Percentiles rank a stretch among this genome's conserved stretches.
Conservation (phyloP, 202 grass and related monocot genomes). For the Carex sylvatica region DNA sequence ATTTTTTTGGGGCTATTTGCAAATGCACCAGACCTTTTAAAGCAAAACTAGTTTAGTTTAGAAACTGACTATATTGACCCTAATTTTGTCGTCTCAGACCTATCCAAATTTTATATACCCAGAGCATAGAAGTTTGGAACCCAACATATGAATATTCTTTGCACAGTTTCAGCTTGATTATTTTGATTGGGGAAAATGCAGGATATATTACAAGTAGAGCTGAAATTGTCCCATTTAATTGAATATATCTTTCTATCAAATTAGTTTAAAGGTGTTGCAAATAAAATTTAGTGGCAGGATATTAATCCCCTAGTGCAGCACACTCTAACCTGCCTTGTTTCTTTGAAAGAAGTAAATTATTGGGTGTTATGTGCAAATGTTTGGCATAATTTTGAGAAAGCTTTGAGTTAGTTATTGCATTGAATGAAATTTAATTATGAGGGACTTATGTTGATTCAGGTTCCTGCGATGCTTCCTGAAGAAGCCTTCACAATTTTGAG, state of each 20-base stretch:
- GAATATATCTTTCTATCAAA: background rate
- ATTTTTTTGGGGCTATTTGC: background rate
- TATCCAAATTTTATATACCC: background rate
- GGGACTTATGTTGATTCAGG: constrained; percentile 36
- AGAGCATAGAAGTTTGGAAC: background rate
- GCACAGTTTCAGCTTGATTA: background rate
- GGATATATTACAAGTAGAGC: background rate
- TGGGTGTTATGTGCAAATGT: background rate
- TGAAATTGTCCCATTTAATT: background rate
- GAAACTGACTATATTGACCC: background rate
- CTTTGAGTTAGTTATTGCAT: background rate
- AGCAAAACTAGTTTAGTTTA: background rate
- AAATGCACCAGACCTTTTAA: background rate
- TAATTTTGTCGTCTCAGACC: background rate
- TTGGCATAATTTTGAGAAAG: background rate
- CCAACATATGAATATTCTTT: background rate
- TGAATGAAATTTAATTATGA: background rate
- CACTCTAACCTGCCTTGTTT: background rate
- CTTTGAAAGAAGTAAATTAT: background rate
- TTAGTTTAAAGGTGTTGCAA: background rate
- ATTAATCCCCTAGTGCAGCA: background rate
- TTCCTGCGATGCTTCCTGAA: constrained; percentile 85
- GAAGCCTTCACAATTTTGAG: constrained; percentile 79
- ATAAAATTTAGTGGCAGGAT: background rate
- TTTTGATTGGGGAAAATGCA: background rate